These are phyloP conservation scores for Kodamaea sp. DNA, from an alignment of 1,139 yeast species.

Conservation along the genomic window DNA sequence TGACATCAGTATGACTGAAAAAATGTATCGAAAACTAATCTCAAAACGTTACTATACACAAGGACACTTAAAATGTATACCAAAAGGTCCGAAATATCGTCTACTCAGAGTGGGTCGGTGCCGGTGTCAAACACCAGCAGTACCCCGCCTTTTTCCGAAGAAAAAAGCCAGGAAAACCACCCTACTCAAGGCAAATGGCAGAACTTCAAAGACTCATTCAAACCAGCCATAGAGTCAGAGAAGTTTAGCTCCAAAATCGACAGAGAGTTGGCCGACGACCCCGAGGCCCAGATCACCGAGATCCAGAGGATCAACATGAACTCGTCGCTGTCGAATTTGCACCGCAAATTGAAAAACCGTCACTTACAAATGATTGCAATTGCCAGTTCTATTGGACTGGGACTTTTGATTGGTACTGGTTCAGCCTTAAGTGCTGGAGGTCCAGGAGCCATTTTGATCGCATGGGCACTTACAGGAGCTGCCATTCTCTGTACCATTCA, in stretches of 20 bases:
- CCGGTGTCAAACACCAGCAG: constrained; percentile 1
- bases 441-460: constrained; percentile 59
- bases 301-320: constrained; percentile 24
- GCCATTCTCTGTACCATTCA: constrained; percentile 35
- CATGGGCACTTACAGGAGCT: constrained; percentile 32
- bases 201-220: constrained; percentile 42
- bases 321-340: constrained; percentile 23
- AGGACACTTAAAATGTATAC: too few species aligned
- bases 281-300: constrained; percentile 19
- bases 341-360: constrained; percentile 25
- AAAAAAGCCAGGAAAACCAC: not conserved
- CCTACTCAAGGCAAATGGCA: constrained; percentile 43
- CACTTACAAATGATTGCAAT: constrained; percentile 32
- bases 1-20: too few species aligned
- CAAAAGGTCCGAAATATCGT: too few species aligned
- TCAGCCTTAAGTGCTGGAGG: constrained; percentile 48
- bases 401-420: constrained; percentile 28
- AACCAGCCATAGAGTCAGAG: constrained; percentile 27
- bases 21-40: too few species aligned
- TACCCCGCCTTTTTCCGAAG: too few species aligned
- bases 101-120: not conserved
- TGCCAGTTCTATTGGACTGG: constrained; percentile 37
- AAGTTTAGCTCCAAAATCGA: constrained; percentile 15
- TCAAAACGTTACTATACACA: too few species aligned
- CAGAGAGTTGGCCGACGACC: constrained; percentile 21